These are phyloP conservation scores for Peniophora sp. DNA, from an alignment of 1,284 basidiomycete genomes.

Conservation along the genomic window DNA sequence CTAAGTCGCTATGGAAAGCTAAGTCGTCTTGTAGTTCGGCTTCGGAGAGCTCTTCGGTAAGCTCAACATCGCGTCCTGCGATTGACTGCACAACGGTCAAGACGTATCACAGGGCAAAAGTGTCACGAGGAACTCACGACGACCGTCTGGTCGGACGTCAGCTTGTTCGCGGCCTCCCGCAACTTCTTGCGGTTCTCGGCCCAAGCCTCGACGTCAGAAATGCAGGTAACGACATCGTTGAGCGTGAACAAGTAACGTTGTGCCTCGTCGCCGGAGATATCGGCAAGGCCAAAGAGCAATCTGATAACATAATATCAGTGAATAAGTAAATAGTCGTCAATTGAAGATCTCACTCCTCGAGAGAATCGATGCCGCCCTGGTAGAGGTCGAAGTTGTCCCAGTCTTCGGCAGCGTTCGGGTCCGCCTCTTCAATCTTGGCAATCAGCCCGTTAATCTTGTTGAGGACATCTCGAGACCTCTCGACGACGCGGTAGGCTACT, in stretches of 20 bases:
- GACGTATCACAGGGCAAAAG: no score
- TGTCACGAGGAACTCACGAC: neutral
- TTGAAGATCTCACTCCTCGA: neutral
- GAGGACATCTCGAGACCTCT: conserved; percentile 8
- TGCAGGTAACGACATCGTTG: neutral
- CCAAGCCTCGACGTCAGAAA: neutral
- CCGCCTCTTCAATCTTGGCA: neutral
- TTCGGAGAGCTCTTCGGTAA: no score
- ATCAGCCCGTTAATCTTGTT: conserved; percentile 6
- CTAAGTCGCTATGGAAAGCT: no score
- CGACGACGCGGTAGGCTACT: conserved; percentile 8
- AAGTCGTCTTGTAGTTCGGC: no score
- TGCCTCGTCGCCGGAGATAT: neutral
- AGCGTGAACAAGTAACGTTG: neutral
- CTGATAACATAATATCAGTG: neutral
- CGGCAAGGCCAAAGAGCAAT: neutral
- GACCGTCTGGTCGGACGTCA: neutral
- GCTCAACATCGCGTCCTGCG: no score
- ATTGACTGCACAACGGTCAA: no score
- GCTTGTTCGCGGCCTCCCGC: neutral
- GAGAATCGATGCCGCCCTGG: neutral
- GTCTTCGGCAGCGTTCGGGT: neutral
- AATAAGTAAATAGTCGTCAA: neutral
- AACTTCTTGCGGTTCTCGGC: neutral
- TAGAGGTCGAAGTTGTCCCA: neutral